Conservation (phyloP, 2,329 filamentous ascomycete genomes). For the Fusarium marasasianum region DNA sequence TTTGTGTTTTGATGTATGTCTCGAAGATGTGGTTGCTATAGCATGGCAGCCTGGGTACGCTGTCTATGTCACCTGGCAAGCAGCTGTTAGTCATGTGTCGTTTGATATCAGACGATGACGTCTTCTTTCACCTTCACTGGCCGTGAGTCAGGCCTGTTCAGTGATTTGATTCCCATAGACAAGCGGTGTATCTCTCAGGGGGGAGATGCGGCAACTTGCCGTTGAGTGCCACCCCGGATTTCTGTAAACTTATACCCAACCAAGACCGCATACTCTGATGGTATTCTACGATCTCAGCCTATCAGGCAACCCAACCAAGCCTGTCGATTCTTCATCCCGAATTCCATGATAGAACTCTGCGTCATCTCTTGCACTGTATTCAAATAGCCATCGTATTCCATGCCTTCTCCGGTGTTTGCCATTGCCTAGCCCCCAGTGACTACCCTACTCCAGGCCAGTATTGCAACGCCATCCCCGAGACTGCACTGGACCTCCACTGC, state of each 20-base stretch:
- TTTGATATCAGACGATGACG: neutral
- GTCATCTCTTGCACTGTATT: constrained; percentile 38
- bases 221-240: neutral
- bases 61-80: constrained; percentile 9
- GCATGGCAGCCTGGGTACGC: neutral
- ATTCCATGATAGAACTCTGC: neutral
- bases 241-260: neutral
- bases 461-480: constrained; percentile 30
- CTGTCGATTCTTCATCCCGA: neutral
- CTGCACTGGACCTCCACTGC: constrained; percentile 65
- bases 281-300: accelerated
- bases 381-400: constrained; percentile 75
- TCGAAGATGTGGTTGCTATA: neutral
- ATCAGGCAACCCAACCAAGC: accelerated
- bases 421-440: constrained; percentile 69
- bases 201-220: neutral
- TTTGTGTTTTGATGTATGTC: neutral
- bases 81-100: neutral
- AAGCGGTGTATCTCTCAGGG: neutral
- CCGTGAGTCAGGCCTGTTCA: neutral
- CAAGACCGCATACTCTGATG: neutral
- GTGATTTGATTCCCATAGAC: neutral
- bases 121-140: neutral
- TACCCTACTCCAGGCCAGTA: constrained; percentile 59
- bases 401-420: constrained; percentile 71